A percentile compares a stretch with the other conserved stretches of the same genome.
Conservation (phyloP, 2,329 filamentous ascomycete species). For the Karstenula rhodostoma region DNA sequence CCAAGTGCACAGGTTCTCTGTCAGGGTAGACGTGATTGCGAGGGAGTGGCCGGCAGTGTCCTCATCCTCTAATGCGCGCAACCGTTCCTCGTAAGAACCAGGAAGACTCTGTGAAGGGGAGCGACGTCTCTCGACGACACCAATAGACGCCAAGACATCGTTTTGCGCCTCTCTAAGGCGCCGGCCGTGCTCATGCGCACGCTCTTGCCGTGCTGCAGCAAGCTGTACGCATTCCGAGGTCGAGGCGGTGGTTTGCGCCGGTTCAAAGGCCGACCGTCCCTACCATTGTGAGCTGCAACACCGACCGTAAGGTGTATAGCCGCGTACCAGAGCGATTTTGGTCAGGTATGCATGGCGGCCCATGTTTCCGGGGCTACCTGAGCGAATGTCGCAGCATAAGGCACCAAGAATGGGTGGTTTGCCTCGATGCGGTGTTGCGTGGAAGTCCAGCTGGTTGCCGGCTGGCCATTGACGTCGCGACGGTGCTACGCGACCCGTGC, state of each 20-base stretch:
- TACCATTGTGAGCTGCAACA: constrained; percentile 31
- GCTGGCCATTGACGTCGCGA: constrained; percentile 13
- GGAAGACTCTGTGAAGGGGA: constrained; percentile 37
- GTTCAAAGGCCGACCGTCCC: constrained; percentile 54
- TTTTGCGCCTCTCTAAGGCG: constrained; percentile 56
- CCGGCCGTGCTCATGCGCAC: constrained; percentile 50
- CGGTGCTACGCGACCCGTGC: constrained; percentile 18
- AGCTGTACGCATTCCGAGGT: constrained; percentile 41
- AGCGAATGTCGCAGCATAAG: neutral
- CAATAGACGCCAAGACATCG: constrained; percentile 57
- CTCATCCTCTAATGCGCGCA: constrained; percentile 42
- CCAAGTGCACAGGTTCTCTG: constrained; percentile 44
- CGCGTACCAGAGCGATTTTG: constrained; percentile 48
- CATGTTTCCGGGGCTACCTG: constrained; percentile 27
- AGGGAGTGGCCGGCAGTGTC: constrained; percentile 39
- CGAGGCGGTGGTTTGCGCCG: constrained; percentile 32
- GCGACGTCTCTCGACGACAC: constrained; percentile 54
- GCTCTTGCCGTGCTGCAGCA: constrained; percentile 33
- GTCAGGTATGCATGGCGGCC: constrained; percentile 49
- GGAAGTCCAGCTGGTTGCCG: neutral
- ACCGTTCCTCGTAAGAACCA: constrained; percentile 35
- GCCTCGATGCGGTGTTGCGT: constrained; percentile 1
- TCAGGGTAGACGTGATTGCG: constrained; percentile 32
- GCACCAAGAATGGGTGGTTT: neutral
- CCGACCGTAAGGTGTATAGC: constrained; percentile 2